Base-by-base conservation (phyloP, 1,139 yeast genomes). In the Magnusiomyces ingens region DNA sequence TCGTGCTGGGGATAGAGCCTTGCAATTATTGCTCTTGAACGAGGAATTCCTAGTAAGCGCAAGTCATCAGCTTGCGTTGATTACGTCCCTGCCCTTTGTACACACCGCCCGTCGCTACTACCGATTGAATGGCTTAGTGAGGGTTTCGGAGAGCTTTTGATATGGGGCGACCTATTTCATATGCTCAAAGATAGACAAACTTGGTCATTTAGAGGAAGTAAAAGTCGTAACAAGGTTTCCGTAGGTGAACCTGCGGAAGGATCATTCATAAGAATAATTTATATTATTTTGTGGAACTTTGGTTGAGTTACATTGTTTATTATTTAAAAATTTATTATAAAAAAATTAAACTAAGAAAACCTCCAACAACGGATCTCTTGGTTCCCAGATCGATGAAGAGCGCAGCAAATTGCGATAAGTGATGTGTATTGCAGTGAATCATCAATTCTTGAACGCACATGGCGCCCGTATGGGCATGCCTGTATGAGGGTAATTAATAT, bases 91-190 rank as follows among this genome's bases (percentile, higher is more conserved):
- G 71, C 71, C 71, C 71, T 69, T 69, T 68, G 72, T 69, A 68
- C 71, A 67, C 72, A 67, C 72, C 71, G 71, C 72, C 71, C 71
- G 71, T 68, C 72, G 72, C 72, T 67, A 68, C 72, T 68, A 69
- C 72, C 72, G 71, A 69, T 69, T 69, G 73, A 69, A 68, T 68
- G 72, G 71, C 70, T 68, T 69, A 67, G 70, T 67, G 71, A 69
- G 71, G 68, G 69, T 65, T 67, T 64, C 61, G 68, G 64, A 60
- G 52, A 57, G 59, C 56, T 26, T 50, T 49, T 51, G 62, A 62
- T 58, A 61, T 64, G 62, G 68, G 70, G 69, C 65, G 61, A 64
- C 68, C 62, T 59, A 62, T 55, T 54, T 58, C 61, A 59, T 60
- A 59, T 53, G 63, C 65, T 60, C 66, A 62, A 65, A 65, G 66